These are phyloP conservation scores for Rhizopus arrhizus DNA, from an alignment of 371 early-diverging fungal species.

Conservation along the genomic window DNA sequence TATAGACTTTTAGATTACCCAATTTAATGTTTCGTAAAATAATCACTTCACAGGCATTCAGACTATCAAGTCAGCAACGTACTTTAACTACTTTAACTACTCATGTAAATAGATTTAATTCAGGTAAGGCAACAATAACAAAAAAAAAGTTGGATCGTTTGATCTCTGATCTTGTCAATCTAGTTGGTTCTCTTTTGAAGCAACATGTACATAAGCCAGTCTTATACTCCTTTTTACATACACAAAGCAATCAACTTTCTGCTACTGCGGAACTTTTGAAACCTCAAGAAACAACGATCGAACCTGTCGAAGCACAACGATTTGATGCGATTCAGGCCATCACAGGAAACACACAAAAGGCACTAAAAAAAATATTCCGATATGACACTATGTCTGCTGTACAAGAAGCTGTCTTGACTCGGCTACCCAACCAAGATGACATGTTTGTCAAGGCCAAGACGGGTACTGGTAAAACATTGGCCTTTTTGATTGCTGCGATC, in stretches of 20 bases:
- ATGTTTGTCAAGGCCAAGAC: conserved; percentile 95
- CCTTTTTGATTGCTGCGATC: conserved; percentile 91
- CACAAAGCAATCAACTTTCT: neutral
- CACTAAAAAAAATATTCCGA: conserved; percentile 68
- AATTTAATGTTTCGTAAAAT: neutral
- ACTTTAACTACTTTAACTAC: neutral
- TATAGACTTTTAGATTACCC: neutral
- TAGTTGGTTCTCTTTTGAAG: too few relatives aligned
- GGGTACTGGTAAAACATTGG: conserved; percentile 97
- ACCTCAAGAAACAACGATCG: neutral
- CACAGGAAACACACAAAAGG: conserved; percentile 60
- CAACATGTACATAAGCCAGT: neutral
- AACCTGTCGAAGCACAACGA: conserved; percentile 23
- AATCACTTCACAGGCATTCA: neutral
- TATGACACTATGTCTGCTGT: conserved; percentile 81
- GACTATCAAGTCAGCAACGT: neutral
- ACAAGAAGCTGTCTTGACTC: conserved; percentile 76
- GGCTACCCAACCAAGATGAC: conserved; percentile 75
- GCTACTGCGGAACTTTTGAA: conserved; percentile 11
- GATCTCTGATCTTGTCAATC: too few relatives aligned
- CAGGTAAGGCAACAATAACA: neutral
- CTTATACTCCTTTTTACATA: neutral
- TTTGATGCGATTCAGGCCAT: conserved; percentile 60
- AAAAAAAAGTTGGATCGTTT: too few relatives aligned
- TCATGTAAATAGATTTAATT: neutral